Evolutionary conservation across 352 stramenopile species (phyloP).

Genomic region (Pythium inflatum): DNA sequence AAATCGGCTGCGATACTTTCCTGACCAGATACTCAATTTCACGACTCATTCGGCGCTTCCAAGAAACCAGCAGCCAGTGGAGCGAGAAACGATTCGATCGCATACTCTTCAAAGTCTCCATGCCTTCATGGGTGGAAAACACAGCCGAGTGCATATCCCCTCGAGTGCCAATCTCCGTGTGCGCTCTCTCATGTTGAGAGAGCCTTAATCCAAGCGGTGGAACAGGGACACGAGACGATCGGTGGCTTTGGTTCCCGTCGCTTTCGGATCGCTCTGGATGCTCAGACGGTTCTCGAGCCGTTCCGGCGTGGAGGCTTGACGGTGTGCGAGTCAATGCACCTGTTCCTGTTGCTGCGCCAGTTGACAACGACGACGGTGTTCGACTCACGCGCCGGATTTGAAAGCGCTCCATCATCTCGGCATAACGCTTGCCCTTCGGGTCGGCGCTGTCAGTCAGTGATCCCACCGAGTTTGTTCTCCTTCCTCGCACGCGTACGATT

Average conservation of each 20-base stretch:
- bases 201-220: neutral
- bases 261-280: neutral
- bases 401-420: constrained; percentile 59
- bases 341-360: neutral
- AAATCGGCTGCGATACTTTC: constrained; percentile 29
- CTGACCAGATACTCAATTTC: neutral
- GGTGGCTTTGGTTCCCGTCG: neutral
- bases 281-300: neutral
- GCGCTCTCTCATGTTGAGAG: neutral
- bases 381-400: constrained; percentile 36
- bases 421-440: constrained; percentile 29
- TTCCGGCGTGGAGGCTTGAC: neutral
- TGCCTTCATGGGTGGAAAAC: neutral
- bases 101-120: neutral
- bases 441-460: neutral
- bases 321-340: neutral
- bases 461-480: neutral
- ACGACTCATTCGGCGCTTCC: constrained; percentile 1
- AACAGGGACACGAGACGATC: neutral
- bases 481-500: neutral
- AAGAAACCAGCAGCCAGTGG: constrained; percentile 1
- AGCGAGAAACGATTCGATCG: neutral
- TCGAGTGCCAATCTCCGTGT: neutral
- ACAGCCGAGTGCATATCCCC: neutral
- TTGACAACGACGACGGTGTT: neutral